Evolutionary conservation across 306 rosid species (phyloP).

Genomic region (Ochetophila trinervis): DNA sequence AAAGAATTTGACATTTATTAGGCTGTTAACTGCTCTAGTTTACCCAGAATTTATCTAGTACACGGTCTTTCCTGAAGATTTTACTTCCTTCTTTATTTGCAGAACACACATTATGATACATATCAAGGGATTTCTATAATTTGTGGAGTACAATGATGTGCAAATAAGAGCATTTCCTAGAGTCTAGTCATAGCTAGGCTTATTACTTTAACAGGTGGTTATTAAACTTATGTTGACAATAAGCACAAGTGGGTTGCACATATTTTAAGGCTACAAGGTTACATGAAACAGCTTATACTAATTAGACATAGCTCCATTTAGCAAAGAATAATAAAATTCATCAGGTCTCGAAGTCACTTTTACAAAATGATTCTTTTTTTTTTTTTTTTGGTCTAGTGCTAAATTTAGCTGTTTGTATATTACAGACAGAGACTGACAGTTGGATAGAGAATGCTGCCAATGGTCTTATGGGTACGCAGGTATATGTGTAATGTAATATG

Average conservation of each 20-base stretch:
- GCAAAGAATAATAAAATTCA: too few species aligned
- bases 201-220: too few species aligned
- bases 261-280: too few species aligned
- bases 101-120: neutral
- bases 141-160: neutral
- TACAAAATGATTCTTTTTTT: neutral
- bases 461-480: slow-evolving; percentile 94
- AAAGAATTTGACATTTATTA: neutral
- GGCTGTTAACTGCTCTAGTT: neutral
- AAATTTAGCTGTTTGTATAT: neutral
- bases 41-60: neutral
- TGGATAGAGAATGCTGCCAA: slow-evolving; percentile 96
- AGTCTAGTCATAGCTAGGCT: too few species aligned
- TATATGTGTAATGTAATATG: slow-evolving; percentile 7
- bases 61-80: neutral
- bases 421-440: slow-evolving; percentile 84
- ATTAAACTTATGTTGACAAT: too few species aligned
- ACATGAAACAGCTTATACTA: too few species aligned
- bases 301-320: too few species aligned
- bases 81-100: neutral
- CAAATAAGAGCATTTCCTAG: neutral
- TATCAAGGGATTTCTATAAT: too few species aligned
- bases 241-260: too few species aligned
- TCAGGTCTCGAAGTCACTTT: too few species aligned
- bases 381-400: neutral